phyloP scores from a whole-genome alignment of 345 rosid species.

The sweet orange (Citrus sinensis) region DVS_A1.0 CM039164.1:589501-590000 shows the following conservation, averaged over 20 bases:
- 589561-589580: slow-evolving; percentile 59
- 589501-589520: neutral
- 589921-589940: slow-evolving; percentile 19
- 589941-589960: slow-evolving; percentile 31
- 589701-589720: slow-evolving; percentile 57
- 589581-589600: slow-evolving; percentile 71
- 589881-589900: slow-evolving; percentile 25
- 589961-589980: slow-evolving; percentile 31
- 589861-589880: slow-evolving; percentile 23
- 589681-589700: slow-evolving; percentile 77
- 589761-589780: slow-evolving; percentile 82
- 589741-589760: slow-evolving; percentile 68
- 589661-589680: slow-evolving; percentile 81
- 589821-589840: slow-evolving; percentile 21
- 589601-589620: slow-evolving; percentile 61
- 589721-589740: slow-evolving; percentile 71
- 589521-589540: slow-evolving; percentile 71
- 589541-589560: slow-evolving; percentile 63
- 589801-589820: slow-evolving; percentile 50
- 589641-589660: slow-evolving; percentile 56
- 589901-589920: slow-evolving; percentile 38
- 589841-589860: slow-evolving; percentile 14
- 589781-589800: slow-evolving; percentile 74
- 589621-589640: slow-evolving; percentile 45
- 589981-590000: slow-evolving; percentile 52